Base-by-base conservation (phyloP, 441 rosid species). In the Francoa sonchifolia region DNA sequence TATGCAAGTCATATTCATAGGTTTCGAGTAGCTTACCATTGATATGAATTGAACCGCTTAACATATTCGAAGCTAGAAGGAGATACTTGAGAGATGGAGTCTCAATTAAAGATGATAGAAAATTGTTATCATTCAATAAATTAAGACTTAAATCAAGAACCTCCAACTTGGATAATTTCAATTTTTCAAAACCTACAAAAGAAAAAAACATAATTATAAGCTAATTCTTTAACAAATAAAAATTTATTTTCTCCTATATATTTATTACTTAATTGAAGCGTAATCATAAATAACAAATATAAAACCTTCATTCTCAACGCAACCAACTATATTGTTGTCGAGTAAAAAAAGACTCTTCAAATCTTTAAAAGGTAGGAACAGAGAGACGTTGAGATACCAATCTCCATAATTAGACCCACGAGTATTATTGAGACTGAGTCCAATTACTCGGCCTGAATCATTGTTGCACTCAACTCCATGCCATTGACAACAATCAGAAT, bases 401-500 rank as follows among this genome's bases (percentile, higher is more conserved):
- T 25, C 28, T 25, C 28, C 28, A 3, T 3, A 25, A 4, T 3
- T 3, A 25, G 4, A 4, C 4, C 4, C 4, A 4, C 28, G 4
- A 25, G 4, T 11, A 6, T 0, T 1, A 6, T 1, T 11, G 17
- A 46, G 44, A 16, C 7, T 1, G 1, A 44, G 30, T 10, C 2
- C 0, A 6, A 11, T 26, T 1, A 50, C 47, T 34, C 50, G 36
- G 2, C 47, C 29, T 1, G 50, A 39, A 5, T 16, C 27, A 3
- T 0, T 0, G 26, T 47, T 18, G 36, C 58, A 62, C 22, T 1
- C 12, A 9, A 55, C 57, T 2, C 58, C 1, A 10, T 0, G 0
- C 61, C 66, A 61, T 0, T 2, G 0, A 38, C 61, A 61, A 29
- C 66, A 61, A 9, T 41, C 12, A 1, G 39, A 34, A 10, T 29